phyloP scores from a whole-genome alignment of 306 rosid species.

The Quercus dentata region DNA sequence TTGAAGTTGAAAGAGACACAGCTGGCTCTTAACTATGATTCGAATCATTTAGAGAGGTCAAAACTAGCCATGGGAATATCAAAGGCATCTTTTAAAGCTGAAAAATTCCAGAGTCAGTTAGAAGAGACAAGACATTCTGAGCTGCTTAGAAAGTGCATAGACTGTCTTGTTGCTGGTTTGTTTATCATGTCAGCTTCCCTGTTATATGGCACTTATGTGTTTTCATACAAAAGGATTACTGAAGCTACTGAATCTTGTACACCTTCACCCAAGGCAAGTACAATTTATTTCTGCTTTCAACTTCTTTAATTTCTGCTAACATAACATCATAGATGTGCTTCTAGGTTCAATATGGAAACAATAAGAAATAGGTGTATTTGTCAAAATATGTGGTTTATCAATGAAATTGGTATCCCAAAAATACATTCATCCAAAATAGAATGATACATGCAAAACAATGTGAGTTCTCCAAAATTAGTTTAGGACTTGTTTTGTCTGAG shows the following conservation, averaged over 20 bases:
- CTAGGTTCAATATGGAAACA: background rate
- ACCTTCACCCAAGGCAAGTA: conserved; percentile 62
- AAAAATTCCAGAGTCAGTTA: conserved; percentile 70
- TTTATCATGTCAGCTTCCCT: conserved; percentile 65
- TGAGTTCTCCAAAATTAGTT: background rate
- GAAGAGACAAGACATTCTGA: conserved; percentile 72
- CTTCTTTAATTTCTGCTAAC: background rate
- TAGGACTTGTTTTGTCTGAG: background rate
- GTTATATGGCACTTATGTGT: conserved; percentile 62
- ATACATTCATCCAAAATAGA: background rate
- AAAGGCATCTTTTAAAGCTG: conserved; percentile 64
- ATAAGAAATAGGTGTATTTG: background rate
- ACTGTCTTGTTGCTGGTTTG: conserved; percentile 83
- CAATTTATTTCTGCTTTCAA: background rate
- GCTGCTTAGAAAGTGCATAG: conserved; percentile 64
- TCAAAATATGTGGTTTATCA: background rate
- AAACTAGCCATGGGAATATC: conserved; percentile 69
- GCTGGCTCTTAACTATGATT: conserved; percentile 47
- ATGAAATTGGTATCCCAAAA: background rate
- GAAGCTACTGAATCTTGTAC: conserved; percentile 72
- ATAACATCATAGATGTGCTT: background rate
- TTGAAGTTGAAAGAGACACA: conserved; percentile 52
- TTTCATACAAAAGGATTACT: conserved; percentile 52
- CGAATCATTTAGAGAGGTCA: conserved; percentile 57
- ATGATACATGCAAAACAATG: background rate